Evolutionary conservation across 768 basidiomycete species (phyloP), one percentile per base, ranked within the genome.

Genomic region (Russula lepida): DNA sequence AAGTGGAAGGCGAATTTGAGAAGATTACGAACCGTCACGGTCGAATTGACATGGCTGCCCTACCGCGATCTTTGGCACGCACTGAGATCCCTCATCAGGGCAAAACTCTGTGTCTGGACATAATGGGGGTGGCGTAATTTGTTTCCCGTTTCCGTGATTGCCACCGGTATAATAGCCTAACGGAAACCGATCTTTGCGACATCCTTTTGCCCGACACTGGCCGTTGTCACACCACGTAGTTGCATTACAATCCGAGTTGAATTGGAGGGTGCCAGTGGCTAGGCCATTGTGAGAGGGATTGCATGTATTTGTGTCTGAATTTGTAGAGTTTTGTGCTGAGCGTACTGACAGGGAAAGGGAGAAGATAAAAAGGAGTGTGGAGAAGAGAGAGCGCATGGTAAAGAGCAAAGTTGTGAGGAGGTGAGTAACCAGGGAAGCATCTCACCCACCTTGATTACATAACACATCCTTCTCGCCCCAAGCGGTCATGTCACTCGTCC

Each of bases 11-110:
- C 27, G 23, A 61, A 35, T 4, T 50, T 48, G 41, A 49, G 17
- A 17, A 52, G 21, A 50, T 37, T 7, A 68, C 78, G 57, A 61
- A 89, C 92, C 90, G 72, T 94, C 92, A 56, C 92, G 84, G 69
- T 93, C 88, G 61, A 94, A 81, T 72, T 94, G 91, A 74, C 92
- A 94, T 30, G 79, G 69, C 63, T 82, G 85, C 28, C 78, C 84
- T 3, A 90, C 83, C 1, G 79, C 58, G 17, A 88, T 74, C 35
- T 85, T 66, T 6, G 73, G 64, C 68, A 85, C 81, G 74, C 92
- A 95, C 8, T 71, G 74, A 64, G 84, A 84, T 61, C 81, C 83
- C 74, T 93, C 93, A 68, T 94, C 91, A 0, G 90, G 90, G 71
- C 92, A 94, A 71, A 93, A 94, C 68, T 81, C 69, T 21, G 82